Conservation (phyloP, 805 yeast species). For the Saccharomycopsis babjevae region DNA sequence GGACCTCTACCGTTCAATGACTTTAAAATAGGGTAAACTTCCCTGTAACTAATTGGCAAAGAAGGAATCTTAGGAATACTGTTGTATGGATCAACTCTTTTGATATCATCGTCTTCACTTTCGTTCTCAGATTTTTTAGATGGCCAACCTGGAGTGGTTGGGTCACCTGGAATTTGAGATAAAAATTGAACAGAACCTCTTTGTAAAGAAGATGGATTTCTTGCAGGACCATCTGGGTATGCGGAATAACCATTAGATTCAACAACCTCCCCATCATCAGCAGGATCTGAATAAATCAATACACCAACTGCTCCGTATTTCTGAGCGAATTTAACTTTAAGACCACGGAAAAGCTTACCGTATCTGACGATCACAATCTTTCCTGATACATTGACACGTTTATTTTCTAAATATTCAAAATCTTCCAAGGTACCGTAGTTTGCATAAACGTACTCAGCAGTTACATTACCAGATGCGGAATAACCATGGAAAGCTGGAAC, state of each 20-base stretch:
- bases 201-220: slow-evolving; percentile 68
- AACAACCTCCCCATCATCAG: slow-evolving; percentile 43
- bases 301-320: slow-evolving; percentile 61
- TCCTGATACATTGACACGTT: slow-evolving; percentile 42
- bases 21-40: slow-evolving; percentile 52
- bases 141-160: slow-evolving; percentile 64
- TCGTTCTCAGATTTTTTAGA: slow-evolving; percentile 25
- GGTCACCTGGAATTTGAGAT: slow-evolving; percentile 62
- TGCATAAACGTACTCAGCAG: slow-evolving; percentile 54
- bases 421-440: slow-evolving; percentile 61
- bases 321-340: slow-evolving; percentile 69
- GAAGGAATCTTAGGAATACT: slow-evolving; percentile 59
- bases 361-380: slow-evolving; percentile 60
- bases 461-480: slow-evolving; percentile 66
- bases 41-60: slow-evolving; percentile 55
- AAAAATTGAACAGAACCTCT: slow-evolving; percentile 65
- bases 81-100: slow-evolving; percentile 38
- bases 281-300: slow-evolving; percentile 59
- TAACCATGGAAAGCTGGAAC: slow-evolving; percentile 72
- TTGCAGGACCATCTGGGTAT: slow-evolving; percentile 69
- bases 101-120: slow-evolving; percentile 29
- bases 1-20: slow-evolving; percentile 51
- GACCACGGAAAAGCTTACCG: slow-evolving; percentile 58
- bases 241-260: slow-evolving; percentile 49
- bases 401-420: slow-evolving; percentile 35